Evolutionary conservation across 805 yeast species (phyloP).

Genomic region (Zygoascus flipseniorum): DNA sequence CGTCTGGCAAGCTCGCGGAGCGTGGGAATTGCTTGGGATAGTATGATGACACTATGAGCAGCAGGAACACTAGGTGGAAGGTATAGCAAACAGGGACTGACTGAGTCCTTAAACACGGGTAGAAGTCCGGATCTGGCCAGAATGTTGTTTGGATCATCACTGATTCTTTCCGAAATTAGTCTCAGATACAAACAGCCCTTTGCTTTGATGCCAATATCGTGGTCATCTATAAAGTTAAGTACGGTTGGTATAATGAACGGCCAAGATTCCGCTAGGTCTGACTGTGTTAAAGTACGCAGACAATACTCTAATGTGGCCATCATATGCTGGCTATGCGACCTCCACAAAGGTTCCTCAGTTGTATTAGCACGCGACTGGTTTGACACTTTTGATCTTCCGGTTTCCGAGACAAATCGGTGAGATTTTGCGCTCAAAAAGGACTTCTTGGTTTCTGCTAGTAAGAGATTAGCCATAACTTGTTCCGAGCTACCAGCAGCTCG

Average conservation of each 20-base stretch:
- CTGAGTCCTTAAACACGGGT: constrained; percentile 23
- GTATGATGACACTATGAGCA: constrained; percentile 12
- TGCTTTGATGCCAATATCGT: constrained; percentile 18
- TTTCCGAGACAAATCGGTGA: background rate
- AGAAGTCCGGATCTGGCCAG: constrained; percentile 21
- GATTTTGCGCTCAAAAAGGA: background rate
- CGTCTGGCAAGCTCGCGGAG: constrained; percentile 32
- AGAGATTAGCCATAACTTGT: background rate
- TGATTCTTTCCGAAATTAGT: constrained; percentile 8
- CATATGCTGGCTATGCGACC: constrained; percentile 1
- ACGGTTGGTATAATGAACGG: constrained; percentile 25
- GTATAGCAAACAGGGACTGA: constrained; percentile 22
- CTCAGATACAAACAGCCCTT: constrained; percentile 17
- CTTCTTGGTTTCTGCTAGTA: background rate
- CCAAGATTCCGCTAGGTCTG: constrained; percentile 18
- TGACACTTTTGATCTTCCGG: background rate
- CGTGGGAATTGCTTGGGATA: constrained; percentile 34
- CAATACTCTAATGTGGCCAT: constrained; percentile 4
- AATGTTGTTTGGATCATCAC: background rate
- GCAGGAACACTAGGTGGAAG: constrained; percentile 26
- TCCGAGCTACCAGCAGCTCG: background rate
- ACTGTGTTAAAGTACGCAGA: background rate
- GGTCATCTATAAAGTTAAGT: constrained; percentile 24
- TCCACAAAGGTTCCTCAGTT: constrained; percentile 4
- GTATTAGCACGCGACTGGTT: background rate